Evolutionary conservation across 441 rosid genomes (phyloP), one percentile per base, ranked within the genome.

Genomic region (Arabidopsis hybrid): DNA sequence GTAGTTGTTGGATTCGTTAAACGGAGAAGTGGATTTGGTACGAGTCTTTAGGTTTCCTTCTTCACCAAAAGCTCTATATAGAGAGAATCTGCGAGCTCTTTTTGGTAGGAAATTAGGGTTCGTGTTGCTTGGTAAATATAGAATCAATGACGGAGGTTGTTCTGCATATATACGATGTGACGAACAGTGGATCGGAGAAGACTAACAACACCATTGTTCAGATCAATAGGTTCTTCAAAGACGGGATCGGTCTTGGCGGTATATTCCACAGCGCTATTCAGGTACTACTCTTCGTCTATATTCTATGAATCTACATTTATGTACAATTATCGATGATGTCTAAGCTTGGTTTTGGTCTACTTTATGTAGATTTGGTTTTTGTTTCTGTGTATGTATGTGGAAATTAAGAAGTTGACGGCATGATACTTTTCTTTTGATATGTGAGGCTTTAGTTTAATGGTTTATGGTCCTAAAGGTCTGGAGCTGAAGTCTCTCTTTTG

Each of bases 221-320:
- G 76, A 93, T 95, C 86, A 95, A 93, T 60, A 88, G 89, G 85
- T 86, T 95, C 91, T 93, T 95, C 85, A 95, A 95, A 72, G 98
- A 95, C 67, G 90, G 91, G 17, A 88, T 95, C 17, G 98, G 99
- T 74, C 76, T 95, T 9, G 98, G 99, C 11, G 99, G 98, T 36
- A 93, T 95, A 79, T 95, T 95, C 79, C 99, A 95, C 84, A 92
- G 98, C 83, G 98, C 99, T 13, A 86, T 95, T 75, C 97, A 95
- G 97, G 99, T 91, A 31, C 17, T 16, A 26, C 31, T 39, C 58
- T 31, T 65, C 57, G 1, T 40, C 13, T 11, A 1, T 40, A 40
- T 40, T 40, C 32, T 31, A 21, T 21, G 26, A 21, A 21, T 29
- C 31, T 21, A 21, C 26, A 21, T 21, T 2, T 29, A 3, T 16